phyloP scores from a whole-genome alignment of 2,329 filamentous ascomycete genomes.

The Cladophialophora exuberans region DNA sequence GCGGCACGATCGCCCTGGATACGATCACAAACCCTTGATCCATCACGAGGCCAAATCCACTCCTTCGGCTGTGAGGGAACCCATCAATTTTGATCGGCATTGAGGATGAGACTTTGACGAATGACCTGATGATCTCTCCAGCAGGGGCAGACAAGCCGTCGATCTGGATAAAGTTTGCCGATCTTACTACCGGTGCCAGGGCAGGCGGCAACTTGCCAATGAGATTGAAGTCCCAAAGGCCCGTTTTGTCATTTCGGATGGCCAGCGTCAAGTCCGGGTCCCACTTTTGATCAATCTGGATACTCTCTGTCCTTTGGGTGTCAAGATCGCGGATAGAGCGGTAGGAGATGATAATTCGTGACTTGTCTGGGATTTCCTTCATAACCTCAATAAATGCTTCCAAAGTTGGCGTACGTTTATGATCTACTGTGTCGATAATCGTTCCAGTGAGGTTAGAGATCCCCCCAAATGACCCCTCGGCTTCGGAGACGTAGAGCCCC shows the following conservation, averaged over 20 bases:
- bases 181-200: slow-evolving; percentile 69
- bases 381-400: slow-evolving; percentile 89
- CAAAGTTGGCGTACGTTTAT: slow-evolving; percentile 86
- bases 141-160: slow-evolving; percentile 85
- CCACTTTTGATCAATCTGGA: slow-evolving; percentile 95
- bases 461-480: slow-evolving; percentile 91
- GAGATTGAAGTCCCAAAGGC: slow-evolving; percentile 92
- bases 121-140: slow-evolving; percentile 91
- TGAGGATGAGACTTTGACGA: slow-evolving; percentile 87
- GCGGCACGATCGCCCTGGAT: slow-evolving; percentile 90
- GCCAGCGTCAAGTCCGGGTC: slow-evolving; percentile 91
- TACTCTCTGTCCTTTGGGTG: slow-evolving; percentile 88
- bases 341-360: slow-evolving; percentile 90
- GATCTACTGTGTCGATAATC: slow-evolving; percentile 90
- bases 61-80: slow-evolving; percentile 92
- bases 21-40: slow-evolving; percentile 96
- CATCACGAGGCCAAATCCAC: slow-evolving; percentile 95
- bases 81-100: slow-evolving; percentile 97
- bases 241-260: slow-evolving; percentile 83
- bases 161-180: slow-evolving; percentile 88
- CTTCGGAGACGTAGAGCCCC: slow-evolving; percentile 96
- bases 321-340: slow-evolving; percentile 94
- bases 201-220: slow-evolving; percentile 80
- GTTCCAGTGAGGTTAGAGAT: slow-evolving; percentile 89
- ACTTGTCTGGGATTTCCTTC: slow-evolving; percentile 77